Percentiles rank a stretch among this genome's conserved stretches.
Evolutionary conservation across 257 asterid species (phyloP).

Genomic region (Primulina eburnea): DNA sequence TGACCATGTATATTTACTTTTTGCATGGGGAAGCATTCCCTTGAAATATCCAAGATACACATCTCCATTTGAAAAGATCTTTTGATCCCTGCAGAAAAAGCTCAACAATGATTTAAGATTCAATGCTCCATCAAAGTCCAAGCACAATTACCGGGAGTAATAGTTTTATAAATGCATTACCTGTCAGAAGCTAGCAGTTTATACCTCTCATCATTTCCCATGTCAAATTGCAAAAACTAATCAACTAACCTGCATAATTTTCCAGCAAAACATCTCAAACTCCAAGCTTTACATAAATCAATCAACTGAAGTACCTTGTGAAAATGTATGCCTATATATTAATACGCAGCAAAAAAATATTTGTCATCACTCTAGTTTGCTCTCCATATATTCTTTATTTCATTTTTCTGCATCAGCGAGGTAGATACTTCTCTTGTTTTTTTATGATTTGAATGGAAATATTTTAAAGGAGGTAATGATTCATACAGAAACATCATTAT

Average conservation of each 20-base stretch:
- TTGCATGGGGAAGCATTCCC: conserved; percentile 63
- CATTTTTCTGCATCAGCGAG: conserved; percentile 10
- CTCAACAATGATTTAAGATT: conserved; percentile 19
- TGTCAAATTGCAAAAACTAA: conserved; percentile 26
- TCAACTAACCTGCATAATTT: conserved; percentile 33
- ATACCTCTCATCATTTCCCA: conserved; percentile 48
- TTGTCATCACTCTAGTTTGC: neutral
- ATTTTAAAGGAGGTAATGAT: neutral
- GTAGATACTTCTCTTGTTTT: conserved; percentile 3
- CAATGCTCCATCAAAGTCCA: neutral
- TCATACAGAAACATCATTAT: conserved; percentile 9
- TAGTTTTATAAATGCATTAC: conserved; percentile 6
- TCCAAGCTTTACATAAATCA: neutral
- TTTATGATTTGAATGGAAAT: neutral
- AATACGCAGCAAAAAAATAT: conserved; percentile 2
- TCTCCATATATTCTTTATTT: conserved; percentile 7
- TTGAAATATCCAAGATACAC: conserved; percentile 56
- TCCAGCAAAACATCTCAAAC: conserved; percentile 21
- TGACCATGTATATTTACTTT: conserved; percentile 83
- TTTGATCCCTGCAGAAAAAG: conserved; percentile 50
- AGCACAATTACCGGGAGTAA: neutral
- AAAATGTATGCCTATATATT: conserved; percentile 4
- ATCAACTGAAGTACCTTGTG: conserved; percentile 6
- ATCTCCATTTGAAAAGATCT: conserved; percentile 73
- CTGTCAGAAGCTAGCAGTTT: conserved; percentile 6